These are phyloP conservation scores for Metschnikowia continentalis DNA, from an alignment of 805 yeast genomes.

Conservation along the genomic window DNA sequence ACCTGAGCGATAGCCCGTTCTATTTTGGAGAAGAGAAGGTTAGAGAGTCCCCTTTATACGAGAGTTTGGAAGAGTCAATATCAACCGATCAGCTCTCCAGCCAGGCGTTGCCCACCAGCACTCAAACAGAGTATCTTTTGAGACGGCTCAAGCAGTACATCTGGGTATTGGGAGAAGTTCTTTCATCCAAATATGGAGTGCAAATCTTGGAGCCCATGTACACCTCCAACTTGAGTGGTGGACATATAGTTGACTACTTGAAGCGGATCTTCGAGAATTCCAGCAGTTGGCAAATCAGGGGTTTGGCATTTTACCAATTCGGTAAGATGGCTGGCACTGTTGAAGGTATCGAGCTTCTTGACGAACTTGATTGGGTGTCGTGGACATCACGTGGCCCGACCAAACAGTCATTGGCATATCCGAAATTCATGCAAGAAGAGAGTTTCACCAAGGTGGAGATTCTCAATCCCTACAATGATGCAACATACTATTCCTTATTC, in stretches of 20 bases:
- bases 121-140: slow-evolving; percentile 14
- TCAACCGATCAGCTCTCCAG: slow-evolving; percentile 13
- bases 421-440: slow-evolving; percentile 12
- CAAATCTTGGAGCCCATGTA: slow-evolving; percentile 34
- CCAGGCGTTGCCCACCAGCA: neutral
- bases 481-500: slow-evolving; percentile 12
- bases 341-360: slow-evolving; percentile 81
- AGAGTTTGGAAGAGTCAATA: neutral
- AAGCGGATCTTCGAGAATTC: slow-evolving; percentile 34
- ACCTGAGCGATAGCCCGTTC: slow-evolving; percentile 3
- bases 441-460: slow-evolving; percentile 13
- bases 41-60: neutral
- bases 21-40: slow-evolving; percentile 1
- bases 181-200: slow-evolving; percentile 68
- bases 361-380: slow-evolving; percentile 68
- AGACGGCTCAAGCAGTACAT: slow-evolving; percentile 62
- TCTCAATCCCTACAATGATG: slow-evolving; percentile 15
- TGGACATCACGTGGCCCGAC: slow-evolving; percentile 1
- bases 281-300: slow-evolving; percentile 55
- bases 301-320: slow-evolving; percentile 71
- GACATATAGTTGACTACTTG: slow-evolving; percentile 44
- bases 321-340: slow-evolving; percentile 69
- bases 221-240: slow-evolving; percentile 18
- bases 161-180: slow-evolving; percentile 87
- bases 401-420: slow-evolving; percentile 13